Evolutionary conservation across 2,329 filamentous ascomycete genomes (phyloP), one percentile per base, ranked within the genome.

Genomic region (Penicillium sp.): DNA sequence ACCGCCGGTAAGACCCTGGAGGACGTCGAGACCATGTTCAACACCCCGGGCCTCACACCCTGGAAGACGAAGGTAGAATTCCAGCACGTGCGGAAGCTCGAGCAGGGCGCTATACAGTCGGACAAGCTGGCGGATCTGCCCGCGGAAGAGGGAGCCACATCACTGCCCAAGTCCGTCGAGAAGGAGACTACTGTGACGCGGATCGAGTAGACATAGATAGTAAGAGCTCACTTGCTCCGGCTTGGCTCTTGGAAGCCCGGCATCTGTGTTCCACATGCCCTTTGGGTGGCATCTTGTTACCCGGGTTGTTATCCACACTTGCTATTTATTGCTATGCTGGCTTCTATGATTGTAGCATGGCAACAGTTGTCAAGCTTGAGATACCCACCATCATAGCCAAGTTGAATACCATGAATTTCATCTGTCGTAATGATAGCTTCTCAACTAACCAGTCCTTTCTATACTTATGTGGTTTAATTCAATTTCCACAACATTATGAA

Each of bases 11-110:
- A 83, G 69, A 86, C 85, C 0, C 79, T 91, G 1, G 87, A 91
- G 63, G 86, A 91, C 64, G 84, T 89, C 67, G 86, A 88, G 56
- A 81, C 81, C 12, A 83, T 90, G 55, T 91, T 91, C 65, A 70
- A 64, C 27, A 63, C 68, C 10, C 68, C 68, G 15, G 55, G 57
- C 1, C 38, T 59, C 28, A 50, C n/a, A 13, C 46, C 56, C 5
- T 59, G 57, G 57, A 52, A 53, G 44, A 59, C 56, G 13, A 49
- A 18, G 1, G 56, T 59, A 6, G 47, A 58, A 24, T 57, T 52
- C 33, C 54, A 48, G 0, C 55, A 58, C 9, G 57, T 59, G 8
- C 51, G 56, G 10, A 52, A 46, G 44, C 43, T 59, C 1, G 57
- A 59, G 27, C 44, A 46, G n/a, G 57, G 57, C 12, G 42, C 28